A percentile compares a stretch with the other conserved stretches of the same genome.
Evolutionary conservation across 2,329 filamentous ascomycete species (phyloP).

Genomic region (Chaetomium globosum): DNA sequence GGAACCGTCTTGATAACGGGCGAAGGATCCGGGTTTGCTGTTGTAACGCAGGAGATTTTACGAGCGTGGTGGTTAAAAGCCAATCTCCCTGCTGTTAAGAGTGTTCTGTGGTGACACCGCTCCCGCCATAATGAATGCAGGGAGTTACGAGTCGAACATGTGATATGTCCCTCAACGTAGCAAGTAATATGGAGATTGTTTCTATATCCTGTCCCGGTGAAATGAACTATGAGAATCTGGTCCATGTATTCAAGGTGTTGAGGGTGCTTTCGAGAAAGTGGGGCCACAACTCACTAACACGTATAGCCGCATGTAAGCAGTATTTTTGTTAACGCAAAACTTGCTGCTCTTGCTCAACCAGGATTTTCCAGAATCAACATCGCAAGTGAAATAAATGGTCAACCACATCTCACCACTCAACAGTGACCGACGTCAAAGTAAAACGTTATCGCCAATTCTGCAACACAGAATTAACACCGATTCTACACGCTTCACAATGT

Average conservation of each 20-base stretch:
- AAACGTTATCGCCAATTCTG: not conserved
- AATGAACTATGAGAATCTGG: not conserved
- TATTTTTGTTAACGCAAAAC: not conserved
- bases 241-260: not conserved
- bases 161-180: not conserved
- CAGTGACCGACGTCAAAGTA: not conserved
- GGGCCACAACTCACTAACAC: not conserved
- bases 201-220: not conserved
- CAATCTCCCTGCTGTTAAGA: constrained; percentile 4
- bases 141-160: not conserved
- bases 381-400: not conserved
- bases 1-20: constrained; percentile 61
- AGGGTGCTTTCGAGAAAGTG: not conserved
- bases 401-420: not conserved
- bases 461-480: not conserved
- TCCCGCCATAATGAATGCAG: not conserved
- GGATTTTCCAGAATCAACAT: constrained; percentile 4
- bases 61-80: constrained; percentile 11
- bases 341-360: too few relatives aligned
- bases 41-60: not conserved
- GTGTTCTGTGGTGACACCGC: not conserved
- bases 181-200: not conserved
- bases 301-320: not conserved
- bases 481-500: constrained; percentile 24
- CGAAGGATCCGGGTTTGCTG: not conserved